Evolutionary conservation across 495 filamentous ascomycete species (phyloP), one percentile per base, ranked within the genome.

Genomic region (Hyaloscypha variabilis): DNA sequence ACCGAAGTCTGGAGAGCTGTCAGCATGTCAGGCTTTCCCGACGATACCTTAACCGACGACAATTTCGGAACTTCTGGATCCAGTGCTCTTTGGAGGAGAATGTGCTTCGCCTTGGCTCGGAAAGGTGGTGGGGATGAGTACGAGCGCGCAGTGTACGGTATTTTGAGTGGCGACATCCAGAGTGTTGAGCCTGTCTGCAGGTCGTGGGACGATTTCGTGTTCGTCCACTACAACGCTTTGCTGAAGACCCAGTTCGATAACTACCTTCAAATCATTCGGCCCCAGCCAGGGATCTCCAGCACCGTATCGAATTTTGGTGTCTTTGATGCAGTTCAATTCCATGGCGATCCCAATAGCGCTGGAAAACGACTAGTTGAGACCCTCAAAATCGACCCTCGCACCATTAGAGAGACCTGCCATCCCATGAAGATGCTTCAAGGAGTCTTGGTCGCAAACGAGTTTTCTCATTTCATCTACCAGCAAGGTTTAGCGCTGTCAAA

Each of bases 121-220:
- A 86, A 87, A 54, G 83, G 84, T 0, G 88, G 87, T 31, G 85
- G 85, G 0, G 85, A 88, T 60, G 86, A 90, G 29, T 94, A 91
- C 72, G 92, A 99, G 77, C 83, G 86, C 30, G 95, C 94, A 26
- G 93, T 97, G 1, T 97, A 96, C 71, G 93, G 90, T 24, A 79
- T 96, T 24, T 83, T 99, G 56, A 89, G 90, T 50, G 96, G 96
- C 49, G 90, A 97, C 71, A 80, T 92, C 8, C 79, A 86, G 39
- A 88, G 89, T 50, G 91, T 93, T 13, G 83, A 90, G 71, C 85
- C 85, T 67, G 86, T 94, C 17, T 95, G 92, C 75, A 81, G 82
- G 50, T 86, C 84, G 42, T 96, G 91, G 89, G 92, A 98, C 66
- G 95, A 99, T 74, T 86, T 89, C 67, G 83, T 97, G n/a, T 98